Conservation (phyloP, 2,329 filamentous ascomycete genomes). For the Alternaria tenuissima region DNA sequence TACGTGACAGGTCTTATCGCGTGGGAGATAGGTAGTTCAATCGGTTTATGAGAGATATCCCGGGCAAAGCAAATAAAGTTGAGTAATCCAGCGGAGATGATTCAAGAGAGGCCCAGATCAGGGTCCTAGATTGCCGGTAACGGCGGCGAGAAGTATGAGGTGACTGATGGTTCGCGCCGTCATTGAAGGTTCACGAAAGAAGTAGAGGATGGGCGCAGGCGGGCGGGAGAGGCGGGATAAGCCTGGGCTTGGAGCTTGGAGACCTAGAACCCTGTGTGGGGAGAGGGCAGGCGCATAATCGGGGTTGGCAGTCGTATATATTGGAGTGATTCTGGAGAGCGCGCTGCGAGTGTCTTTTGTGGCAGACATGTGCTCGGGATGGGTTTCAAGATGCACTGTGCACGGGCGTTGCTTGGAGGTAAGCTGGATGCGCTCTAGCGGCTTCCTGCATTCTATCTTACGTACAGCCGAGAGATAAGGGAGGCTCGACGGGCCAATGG, state of each 20-base stretch:
- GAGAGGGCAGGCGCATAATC: slow-evolving; percentile 32
- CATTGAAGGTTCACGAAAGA: slow-evolving; percentile 48
- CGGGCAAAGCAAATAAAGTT: slow-evolving; percentile 33
- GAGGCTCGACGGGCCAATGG: slow-evolving; percentile 31
- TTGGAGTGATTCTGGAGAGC: slow-evolving; percentile 22
- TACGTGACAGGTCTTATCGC: slow-evolving; percentile 47
- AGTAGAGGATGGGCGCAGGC: slow-evolving; percentile 16
- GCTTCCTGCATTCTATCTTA: slow-evolving; percentile 17
- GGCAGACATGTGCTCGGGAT: slow-evolving; percentile 44
- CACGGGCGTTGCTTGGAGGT: slow-evolving; percentile 14
- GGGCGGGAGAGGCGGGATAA: slow-evolving; percentile 26
- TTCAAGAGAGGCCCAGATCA: slow-evolving; percentile 24
- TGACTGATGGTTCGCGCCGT: slow-evolving; percentile 53
- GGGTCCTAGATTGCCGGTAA: slow-evolving; percentile 50
- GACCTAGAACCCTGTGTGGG: slow-evolving; percentile 36
- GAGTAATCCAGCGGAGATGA: slow-evolving; percentile 24
- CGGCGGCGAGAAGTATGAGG: slow-evolving; percentile 53
- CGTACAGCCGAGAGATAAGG: slow-evolving; percentile 43
- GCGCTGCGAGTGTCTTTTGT: slow-evolving; percentile 44
- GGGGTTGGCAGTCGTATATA: slow-evolving; percentile 24
- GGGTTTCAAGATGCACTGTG: slow-evolving; percentile 18
- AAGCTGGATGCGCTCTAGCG: slow-evolving; percentile 21
- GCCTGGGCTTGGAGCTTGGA: slow-evolving; percentile 20
- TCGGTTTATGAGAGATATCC: slow-evolving; percentile 31
- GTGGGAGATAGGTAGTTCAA: slow-evolving; percentile 38